Conservation (phyloP, 169 alveolate genomes). For the Plasmodium coatneyi region DNA sequence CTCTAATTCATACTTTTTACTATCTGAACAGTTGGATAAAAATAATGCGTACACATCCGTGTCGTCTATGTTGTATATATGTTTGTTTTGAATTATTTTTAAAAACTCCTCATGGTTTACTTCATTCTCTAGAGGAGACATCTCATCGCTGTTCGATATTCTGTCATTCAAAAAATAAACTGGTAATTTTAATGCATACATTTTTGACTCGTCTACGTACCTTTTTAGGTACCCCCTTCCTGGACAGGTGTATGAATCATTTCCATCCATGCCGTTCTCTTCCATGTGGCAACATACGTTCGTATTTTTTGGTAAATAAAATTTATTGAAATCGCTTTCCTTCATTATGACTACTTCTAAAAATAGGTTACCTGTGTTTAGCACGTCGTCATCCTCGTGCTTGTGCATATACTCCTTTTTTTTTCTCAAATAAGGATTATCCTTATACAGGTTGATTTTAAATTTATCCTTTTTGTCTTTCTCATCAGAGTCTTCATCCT, state of each 20-base stretch:
- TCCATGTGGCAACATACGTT: constrained; percentile 53
- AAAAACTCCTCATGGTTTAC: constrained; percentile 27
- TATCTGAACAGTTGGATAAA: constrained; percentile 69
- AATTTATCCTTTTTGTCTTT: constrained; percentile 37
- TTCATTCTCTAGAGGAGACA: not conserved
- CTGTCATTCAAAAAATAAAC: constrained; percentile 73
- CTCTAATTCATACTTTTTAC: constrained; percentile 65
- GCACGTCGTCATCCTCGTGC: not conserved
- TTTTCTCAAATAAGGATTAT: constrained; percentile 61
- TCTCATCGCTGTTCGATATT: not conserved
- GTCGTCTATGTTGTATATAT: constrained; percentile 28
- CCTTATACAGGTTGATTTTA: constrained; percentile 43
- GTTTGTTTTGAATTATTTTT: constrained; percentile 5
- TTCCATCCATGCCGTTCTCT: constrained; percentile 19
- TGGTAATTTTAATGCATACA: constrained; percentile 71
- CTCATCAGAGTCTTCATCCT: constrained; percentile 25
- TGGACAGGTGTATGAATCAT: constrained; percentile 57
- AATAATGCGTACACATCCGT: constrained; percentile 72
- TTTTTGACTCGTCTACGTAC: constrained; percentile 29
- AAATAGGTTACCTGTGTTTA: constrained; percentile 35
- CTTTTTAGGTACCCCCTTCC: constrained; percentile 73
- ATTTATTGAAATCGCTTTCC: constrained; percentile 64
- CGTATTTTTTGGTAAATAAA: constrained; percentile 59
- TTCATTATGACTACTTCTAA: constrained; percentile 71
- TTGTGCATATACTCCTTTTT: constrained; percentile 23